Evolutionary conservation across 768 basidiomycete species (phyloP).

Genomic region (Udeniomyces megalosporus): DNA sequence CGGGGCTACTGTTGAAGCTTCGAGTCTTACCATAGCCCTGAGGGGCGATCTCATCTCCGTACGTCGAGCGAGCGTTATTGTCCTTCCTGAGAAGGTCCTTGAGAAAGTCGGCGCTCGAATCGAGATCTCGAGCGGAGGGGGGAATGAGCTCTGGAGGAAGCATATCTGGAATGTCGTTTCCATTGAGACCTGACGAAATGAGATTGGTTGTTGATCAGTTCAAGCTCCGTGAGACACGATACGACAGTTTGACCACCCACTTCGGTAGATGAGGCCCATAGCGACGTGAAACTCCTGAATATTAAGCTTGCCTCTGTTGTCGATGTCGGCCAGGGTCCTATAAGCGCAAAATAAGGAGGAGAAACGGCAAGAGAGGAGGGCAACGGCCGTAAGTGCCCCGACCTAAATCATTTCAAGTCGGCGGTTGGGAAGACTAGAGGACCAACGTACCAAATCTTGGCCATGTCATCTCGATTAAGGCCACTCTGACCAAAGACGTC

Average conservation of each 20-base stretch:
- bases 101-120: conserved; percentile 72
- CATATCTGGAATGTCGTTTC: conserved; percentile 69
- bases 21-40: conserved; percentile 11
- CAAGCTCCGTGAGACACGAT: too few species aligned
- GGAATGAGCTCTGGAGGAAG: conserved; percentile 82
- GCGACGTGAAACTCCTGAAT: conserved; percentile 94
- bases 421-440: not conserved
- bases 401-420: not conserved
- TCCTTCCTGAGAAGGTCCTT: conserved; percentile 78
- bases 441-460: conserved; percentile 79
- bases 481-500: conserved; percentile 94
- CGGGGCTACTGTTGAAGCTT: conserved; percentile 7
- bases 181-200: conserved; percentile 54
- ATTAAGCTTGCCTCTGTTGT: conserved; percentile 89
- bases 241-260: conserved; percentile 39
- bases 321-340: conserved; percentile 81
- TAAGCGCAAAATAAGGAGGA: too few species aligned
- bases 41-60: conserved; percentile 7
- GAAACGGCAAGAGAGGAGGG: too few species aligned
- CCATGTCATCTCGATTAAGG: conserved; percentile 70
- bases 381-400: not conserved
- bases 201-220: not conserved
- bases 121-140: conserved; percentile 76
- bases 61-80: conserved; percentile 40
- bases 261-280: conserved; percentile 92